These are phyloP conservation scores for Phlegmacium glaucopus DNA, from an alignment of 768 basidiomycete species.

Conservation along the genomic window DNA sequence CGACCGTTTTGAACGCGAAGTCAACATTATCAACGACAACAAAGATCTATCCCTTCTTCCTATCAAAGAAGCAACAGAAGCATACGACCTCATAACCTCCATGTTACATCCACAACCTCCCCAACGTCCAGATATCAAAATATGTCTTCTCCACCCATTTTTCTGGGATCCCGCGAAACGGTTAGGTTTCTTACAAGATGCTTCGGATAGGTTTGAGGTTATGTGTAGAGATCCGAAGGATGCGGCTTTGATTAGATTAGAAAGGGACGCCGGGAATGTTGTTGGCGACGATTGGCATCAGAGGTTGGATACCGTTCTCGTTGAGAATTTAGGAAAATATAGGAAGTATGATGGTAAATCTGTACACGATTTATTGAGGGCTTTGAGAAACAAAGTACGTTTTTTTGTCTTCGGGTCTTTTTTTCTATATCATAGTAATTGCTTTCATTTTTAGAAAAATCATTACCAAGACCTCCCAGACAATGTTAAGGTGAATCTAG, in stretches of 20 bases:
- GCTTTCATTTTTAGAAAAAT: constrained; percentile 71
- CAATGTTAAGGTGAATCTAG: constrained; percentile 82
- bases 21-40: constrained; percentile 84
- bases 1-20: constrained; percentile 88
- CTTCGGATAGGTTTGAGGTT: constrained; percentile 96
- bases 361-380: constrained; percentile 89
- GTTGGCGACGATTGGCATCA: constrained; percentile 91
- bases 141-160: constrained; percentile 90
- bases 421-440: neutral
- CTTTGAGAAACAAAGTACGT: constrained; percentile 92
- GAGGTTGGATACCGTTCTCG: constrained; percentile 82
- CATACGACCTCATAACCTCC: constrained; percentile 66
- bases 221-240: constrained; percentile 94
- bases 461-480: constrained; percentile 98
- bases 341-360: constrained; percentile 92
- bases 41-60: constrained; percentile 28
- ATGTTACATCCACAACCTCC: constrained; percentile 79
- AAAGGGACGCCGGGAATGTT: constrained; percentile 62
- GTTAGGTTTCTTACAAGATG: constrained; percentile 93
- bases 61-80: constrained; percentile 87
- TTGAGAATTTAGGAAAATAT: constrained; percentile 95
- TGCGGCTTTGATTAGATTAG: constrained; percentile 67
- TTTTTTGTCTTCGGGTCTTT: neutral
- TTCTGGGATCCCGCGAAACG: constrained; percentile 92
- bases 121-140: constrained; percentile 81